Evolutionary conservation across 768 basidiomycete species (phyloP).

Genomic region (Calocybe gangraenosa): DNA sequence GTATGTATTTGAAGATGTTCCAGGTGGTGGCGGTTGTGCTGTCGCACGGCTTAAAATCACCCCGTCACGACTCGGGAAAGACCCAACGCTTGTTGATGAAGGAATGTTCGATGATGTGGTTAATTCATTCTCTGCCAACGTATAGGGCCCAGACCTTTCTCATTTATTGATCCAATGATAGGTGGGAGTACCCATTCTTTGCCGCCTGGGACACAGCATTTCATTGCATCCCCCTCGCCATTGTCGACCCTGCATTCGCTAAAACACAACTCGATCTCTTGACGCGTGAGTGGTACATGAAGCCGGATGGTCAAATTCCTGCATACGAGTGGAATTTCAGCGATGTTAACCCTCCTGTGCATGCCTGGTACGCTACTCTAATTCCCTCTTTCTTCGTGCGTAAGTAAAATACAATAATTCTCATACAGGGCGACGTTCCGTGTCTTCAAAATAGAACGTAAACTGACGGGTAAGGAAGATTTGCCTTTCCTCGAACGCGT

Average conservation of each 20-base stretch:
- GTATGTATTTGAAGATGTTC: constrained; percentile 83
- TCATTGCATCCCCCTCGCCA: constrained; percentile 95
- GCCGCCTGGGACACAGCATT: constrained; percentile 99
- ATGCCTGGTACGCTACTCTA: constrained; percentile 70
- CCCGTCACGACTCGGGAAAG: constrained; percentile 65
- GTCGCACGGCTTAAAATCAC: constrained; percentile 95
- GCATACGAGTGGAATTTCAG: constrained; percentile 99
- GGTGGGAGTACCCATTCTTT: constrained; percentile 99
- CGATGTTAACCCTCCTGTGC: constrained; percentile 98
- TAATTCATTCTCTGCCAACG: too few species aligned
- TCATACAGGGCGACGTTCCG: constrained; percentile 84
- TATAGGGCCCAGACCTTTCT: constrained; percentile 1
- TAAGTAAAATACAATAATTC: too few species aligned
- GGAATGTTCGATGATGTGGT: constrained; percentile 82
- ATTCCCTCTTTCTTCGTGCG: constrained; percentile 11
- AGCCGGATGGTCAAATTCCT: constrained; percentile 97
- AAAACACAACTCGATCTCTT: constrained; percentile 97
- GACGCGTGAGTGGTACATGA: constrained; percentile 99
- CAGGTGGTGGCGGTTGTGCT: constrained; percentile 88
- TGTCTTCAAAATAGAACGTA: constrained; percentile 98
- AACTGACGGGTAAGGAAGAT: constrained; percentile 89
- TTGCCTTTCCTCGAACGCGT: constrained; percentile 92
- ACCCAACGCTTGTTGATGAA: constrained; percentile 83
- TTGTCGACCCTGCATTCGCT: constrained; percentile 92
- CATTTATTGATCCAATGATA: constrained; percentile 21